Evolutionary conservation across 2,329 filamentous ascomycete species (phyloP), one percentile per base, ranked within the genome.

Genomic region (Coniochaeta sp.): DNA sequence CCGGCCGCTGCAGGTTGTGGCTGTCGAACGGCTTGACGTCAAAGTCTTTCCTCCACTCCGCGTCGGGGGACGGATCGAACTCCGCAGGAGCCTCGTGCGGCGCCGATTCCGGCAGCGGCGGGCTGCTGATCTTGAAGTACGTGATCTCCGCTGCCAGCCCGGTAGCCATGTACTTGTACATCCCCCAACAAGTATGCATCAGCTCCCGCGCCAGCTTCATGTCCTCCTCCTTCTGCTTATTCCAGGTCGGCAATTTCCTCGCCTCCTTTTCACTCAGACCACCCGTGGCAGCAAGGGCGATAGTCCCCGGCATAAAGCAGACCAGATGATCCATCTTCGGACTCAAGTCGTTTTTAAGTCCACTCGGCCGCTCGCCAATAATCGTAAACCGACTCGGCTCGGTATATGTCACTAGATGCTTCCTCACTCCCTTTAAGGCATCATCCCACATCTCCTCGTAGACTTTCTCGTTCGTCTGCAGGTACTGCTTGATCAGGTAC

Each of bases 241-340:
- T 86, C 95, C 95, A 98, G 8, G 78, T 82, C 0, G 85, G 77
- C 1, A 83, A 78, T 71, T 89, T 89, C 66, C 85, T 87, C 14
- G 93, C 93, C 69, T 92, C 85, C 0, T 83, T 80, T 62, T 96
- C 85, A 0, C 88, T 84, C 36, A 89, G 73, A 1, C 95, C 95
- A 38, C 86, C 89, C 0, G 95, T 99, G 0, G 86, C 91, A 0
- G 85, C 93, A 1, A 99, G 82, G 0, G 93, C 93, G 68, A 99
- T 96, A 3, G 93, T 97, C 9, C 95, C 95, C 0, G 93, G 93
- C 84, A 97, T 89, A 80, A 99, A 99, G 76, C 95, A 99, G 40
- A 96, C 93, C 6, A 98, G 81, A 70, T 99, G 95, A 70, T 99
- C 95, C 93, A 99, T 98, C 76, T 99, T 99, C 26, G 93, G 89